These are phyloP conservation scores for Neurospora sp. DNA, from an alignment of 495 filamentous ascomycete genomes.

Conservation along the genomic window DNA sequence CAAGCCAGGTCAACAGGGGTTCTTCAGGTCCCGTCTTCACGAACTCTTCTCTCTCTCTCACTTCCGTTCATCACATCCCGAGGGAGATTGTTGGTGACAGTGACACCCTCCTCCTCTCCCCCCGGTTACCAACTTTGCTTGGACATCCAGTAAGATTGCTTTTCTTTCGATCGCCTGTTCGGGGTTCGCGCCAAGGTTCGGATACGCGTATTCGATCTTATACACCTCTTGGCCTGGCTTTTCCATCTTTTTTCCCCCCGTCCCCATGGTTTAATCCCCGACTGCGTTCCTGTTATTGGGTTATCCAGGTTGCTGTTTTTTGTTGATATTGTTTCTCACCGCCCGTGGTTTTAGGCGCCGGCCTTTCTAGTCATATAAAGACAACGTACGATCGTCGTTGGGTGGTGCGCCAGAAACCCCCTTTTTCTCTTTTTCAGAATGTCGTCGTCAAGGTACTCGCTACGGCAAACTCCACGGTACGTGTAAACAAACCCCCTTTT, in stretches of 20 bases:
- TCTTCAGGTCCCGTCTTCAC: background rate
- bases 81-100: background rate
- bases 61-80: background rate
- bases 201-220: background rate
- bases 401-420: background rate
- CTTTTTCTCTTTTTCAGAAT: background rate
- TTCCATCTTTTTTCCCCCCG: background rate
- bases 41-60: background rate
- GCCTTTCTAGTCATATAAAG: background rate
- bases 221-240: background rate
- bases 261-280: background rate
- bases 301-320: background rate
- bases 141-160: background rate
- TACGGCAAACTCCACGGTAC: constrained; percentile 44
- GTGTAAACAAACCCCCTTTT: background rate
- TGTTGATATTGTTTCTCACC: background rate
- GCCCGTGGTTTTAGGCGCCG: background rate
- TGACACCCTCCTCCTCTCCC: background rate
- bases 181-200: background rate
- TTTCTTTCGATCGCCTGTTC: background rate
- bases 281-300: background rate
- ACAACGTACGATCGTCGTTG: background rate
- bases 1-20: background rate
- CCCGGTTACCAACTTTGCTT: background rate
- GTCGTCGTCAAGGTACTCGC: constrained; percentile 27